Evolutionary conservation across 176 grass and related monocot species (phyloP), one percentile per base, ranked within the genome.

Genomic region (Miscanthus lutarioriparius): DNA sequence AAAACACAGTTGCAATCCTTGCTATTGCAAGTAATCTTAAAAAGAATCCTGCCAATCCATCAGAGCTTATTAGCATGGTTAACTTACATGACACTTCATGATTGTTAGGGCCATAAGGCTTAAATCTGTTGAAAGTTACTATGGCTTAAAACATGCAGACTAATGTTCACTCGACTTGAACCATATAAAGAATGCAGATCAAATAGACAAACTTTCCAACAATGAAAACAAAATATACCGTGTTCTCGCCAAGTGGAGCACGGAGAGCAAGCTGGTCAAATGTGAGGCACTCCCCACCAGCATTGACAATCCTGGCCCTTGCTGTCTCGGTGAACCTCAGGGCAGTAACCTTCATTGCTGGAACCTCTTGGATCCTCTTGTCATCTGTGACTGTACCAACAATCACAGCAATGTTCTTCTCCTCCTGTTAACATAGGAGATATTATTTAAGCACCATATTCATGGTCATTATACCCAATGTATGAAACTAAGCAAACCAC

Each of bases 191-290:
- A 44, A 13, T 44, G 27, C 17, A 22, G 8, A 78, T 23, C 11
- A 64, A 28, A 26, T 30, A 44, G 3, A 26, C 7, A 17, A 28
- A 64, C 37, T 11, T 41, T n/a, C 51, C 22, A 68, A 33, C 6
- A 54, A 2, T 3, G 2, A 12, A 35, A 35, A 30, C 3, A 22
- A 17, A 76, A 14, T 63, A 91, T 97, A 97, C 94, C 80, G 89
- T 97, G 82, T 94, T 93, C 85, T 91, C 74, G 48, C 91, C 94
- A 26, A 88, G 80, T 6, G 94, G 94, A 32, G 94, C 82, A 9
- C 91, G 87, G 35, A 97, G 94, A 44, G 94, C 91, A 67, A 97
- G 94, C 82, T 97, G 94, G 75, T 97, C 94, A n/a, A 97, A 97
- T 15, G 94, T 94, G 44, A 94, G 86, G 89, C 94, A 97, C 85